These are phyloP conservation scores for Apiotrichum veenhuisii DNA, from an alignment of 1,284 basidiomycete species.

Conservation along the genomic window DNA sequence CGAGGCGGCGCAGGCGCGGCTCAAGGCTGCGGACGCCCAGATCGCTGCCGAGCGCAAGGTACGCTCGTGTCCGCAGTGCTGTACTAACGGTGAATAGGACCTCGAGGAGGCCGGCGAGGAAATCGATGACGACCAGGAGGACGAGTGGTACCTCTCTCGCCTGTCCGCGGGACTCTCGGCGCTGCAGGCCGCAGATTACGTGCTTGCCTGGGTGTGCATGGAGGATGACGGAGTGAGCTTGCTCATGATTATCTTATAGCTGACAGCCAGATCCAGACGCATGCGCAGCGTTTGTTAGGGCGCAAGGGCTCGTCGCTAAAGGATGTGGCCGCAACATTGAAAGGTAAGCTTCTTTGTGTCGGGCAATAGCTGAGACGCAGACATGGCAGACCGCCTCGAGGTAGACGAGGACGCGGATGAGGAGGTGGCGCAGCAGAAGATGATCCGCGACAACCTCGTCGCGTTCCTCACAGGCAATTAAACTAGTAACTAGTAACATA, in stretches of 20 bases:
- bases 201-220: constrained; percentile 92
- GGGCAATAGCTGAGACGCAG: constrained; percentile 16
- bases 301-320: constrained; percentile 56
- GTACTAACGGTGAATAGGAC: constrained; percentile 50
- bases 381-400: constrained; percentile 32
- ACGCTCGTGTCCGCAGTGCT: constrained; percentile 12
- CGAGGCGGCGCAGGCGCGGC: constrained; percentile 61
- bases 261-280: constrained; percentile 53
- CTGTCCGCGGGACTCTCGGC: constrained; percentile 84
- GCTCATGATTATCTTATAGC: too few species aligned
- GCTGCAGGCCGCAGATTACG: constrained; percentile 85
- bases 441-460: constrained; percentile 32
- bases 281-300: constrained; percentile 68
- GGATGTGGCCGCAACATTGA: constrained; percentile 33
- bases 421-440: constrained; percentile 24
- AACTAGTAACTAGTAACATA: neutral
- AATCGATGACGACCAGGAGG: constrained; percentile 62
- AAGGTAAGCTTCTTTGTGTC: constrained; percentile 25
- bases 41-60: constrained; percentile 67
- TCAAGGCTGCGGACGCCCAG: constrained; percentile 61
- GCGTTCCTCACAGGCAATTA: constrained; percentile 19
- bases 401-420: constrained; percentile 24
- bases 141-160: constrained; percentile 73
- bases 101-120: constrained; percentile 60
- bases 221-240: constrained; percentile 89